These are phyloP conservation scores for Rosa hybrid DNA, from an alignment of 331 rosid species.

Conservation along the genomic window DNA sequence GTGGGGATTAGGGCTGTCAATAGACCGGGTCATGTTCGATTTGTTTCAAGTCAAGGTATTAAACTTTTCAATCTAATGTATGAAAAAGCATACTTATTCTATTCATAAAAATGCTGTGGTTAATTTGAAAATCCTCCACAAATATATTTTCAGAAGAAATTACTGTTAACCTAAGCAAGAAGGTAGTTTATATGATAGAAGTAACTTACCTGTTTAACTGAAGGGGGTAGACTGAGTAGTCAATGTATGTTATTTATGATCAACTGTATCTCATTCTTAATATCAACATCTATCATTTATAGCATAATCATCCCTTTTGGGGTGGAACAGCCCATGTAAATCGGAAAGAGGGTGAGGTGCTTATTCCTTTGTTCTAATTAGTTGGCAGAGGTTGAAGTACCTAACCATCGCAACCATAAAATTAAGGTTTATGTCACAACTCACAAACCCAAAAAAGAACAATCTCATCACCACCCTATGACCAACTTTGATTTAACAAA, in stretches of 20 bases:
- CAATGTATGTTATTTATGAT: not conserved
- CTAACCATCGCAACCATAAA: conserved; percentile 30
- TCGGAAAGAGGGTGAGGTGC: conserved; percentile 27
- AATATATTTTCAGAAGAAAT: too few species aligned
- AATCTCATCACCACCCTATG: not conserved
- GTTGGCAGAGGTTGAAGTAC: conserved; percentile 30
- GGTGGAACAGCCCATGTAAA: conserved; percentile 21
- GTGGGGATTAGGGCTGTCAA: too few species aligned
- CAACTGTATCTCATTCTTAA: not conserved
- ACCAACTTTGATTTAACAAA: conserved; percentile 11
- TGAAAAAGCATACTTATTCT: too few species aligned
- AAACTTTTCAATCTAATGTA: too few species aligned
- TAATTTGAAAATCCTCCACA: too few species aligned
- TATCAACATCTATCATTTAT: not conserved
- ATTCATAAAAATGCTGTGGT: too few species aligned
- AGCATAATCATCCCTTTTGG: not conserved
- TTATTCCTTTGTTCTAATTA: conserved; percentile 23
- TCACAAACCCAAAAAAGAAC: conserved; percentile 5
- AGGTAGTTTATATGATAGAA: too few species aligned
- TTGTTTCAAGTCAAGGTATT: too few species aligned
- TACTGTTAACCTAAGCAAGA: too few species aligned
- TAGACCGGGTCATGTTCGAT: too few species aligned
- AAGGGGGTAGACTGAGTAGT: not conserved
- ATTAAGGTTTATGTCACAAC: conserved; percentile 15
- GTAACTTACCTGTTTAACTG: not conserved